Conservation (phyloP, 2,329 filamentous ascomycete genomes). For the Monilinia fructigena region DNA sequence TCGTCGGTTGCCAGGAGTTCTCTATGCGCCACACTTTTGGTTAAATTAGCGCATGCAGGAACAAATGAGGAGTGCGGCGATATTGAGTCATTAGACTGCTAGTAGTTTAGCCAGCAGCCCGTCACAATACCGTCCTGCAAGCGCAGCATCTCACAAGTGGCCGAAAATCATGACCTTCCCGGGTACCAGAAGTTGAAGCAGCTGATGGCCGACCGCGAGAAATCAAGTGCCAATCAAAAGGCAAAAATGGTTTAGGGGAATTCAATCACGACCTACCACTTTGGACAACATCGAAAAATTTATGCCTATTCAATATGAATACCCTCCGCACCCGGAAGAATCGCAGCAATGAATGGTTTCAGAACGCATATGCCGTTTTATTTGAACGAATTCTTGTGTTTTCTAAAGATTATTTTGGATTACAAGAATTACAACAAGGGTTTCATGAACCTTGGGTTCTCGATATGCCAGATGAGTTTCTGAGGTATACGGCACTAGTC, state of each 20-base stretch:
- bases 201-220: neutral
- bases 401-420: conserved; percentile 25
- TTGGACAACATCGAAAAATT: conserved; percentile 21
- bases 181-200: neutral
- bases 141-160: neutral
- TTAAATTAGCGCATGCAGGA: no score
- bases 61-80: neutral
- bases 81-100: conserved; percentile 5
- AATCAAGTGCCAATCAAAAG: neutral
- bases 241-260: neutral
- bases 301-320: conserved; percentile 26
- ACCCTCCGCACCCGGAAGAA: conserved; percentile 26
- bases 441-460: conserved; percentile 28
- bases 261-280: neutral
- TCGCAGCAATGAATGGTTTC: conserved; percentile 31
- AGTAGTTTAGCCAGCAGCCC: neutral
- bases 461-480: conserved; percentile 29
- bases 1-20: neutral
- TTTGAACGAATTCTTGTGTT: conserved; percentile 23
- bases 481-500: conserved; percentile 29
- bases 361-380: conserved; percentile 26
- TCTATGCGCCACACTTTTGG: no score
- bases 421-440: conserved; percentile 24
- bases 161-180: neutral
- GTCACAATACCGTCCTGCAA: conserved; percentile 8